These are phyloP conservation scores for Fusarium miscanthi DNA, from an alignment of 2,329 filamentous ascomycete genomes.

Conservation along the genomic window DNA sequence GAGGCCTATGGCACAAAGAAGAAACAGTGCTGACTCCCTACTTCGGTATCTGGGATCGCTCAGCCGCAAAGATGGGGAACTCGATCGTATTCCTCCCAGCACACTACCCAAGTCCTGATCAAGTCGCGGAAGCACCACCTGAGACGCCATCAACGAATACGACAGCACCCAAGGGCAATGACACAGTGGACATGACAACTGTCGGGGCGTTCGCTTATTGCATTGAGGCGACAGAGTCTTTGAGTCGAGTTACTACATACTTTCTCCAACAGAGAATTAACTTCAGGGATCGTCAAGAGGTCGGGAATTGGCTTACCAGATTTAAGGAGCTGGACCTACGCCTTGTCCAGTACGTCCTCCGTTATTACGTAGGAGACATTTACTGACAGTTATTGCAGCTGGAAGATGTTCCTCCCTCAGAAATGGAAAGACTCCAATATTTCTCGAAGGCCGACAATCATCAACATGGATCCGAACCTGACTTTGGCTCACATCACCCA, in stretches of 20 bases:
- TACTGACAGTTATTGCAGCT: slow-evolving; percentile 29
- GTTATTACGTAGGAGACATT: rapidly evolving
- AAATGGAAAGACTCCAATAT: slow-evolving; percentile 52
- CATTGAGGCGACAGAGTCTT: slow-evolving; percentile 59
- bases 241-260: slow-evolving; percentile 57
- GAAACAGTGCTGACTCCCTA: slow-evolving; percentile 55
- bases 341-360: slow-evolving; percentile 52
- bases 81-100: slow-evolving; percentile 53
- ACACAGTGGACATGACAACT: slow-evolving; percentile 48
- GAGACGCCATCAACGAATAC: slow-evolving; percentile 13
- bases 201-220: slow-evolving; percentile 60
- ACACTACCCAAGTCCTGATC: slow-evolving; percentile 44
- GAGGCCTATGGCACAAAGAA: slow-evolving; percentile 54
- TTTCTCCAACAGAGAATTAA: slow-evolving; percentile 59
- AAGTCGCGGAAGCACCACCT: slow-evolving; percentile 14
- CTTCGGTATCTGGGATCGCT: slow-evolving; percentile 59
- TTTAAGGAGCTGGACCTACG: slow-evolving; percentile 62
- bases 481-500: slow-evolving; percentile 62
- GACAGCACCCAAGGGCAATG: background rate
- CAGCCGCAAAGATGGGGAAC: slow-evolving; percentile 53
- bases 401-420: slow-evolving; percentile 49
- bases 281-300: slow-evolving; percentile 52
- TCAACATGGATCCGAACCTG: slow-evolving; percentile 60
- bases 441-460: slow-evolving; percentile 38
- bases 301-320: slow-evolving; percentile 56